Evolutionary conservation across 2,329 filamentous ascomycete species (phyloP).

Genomic region (Verticillium albo-atrum): DNA sequence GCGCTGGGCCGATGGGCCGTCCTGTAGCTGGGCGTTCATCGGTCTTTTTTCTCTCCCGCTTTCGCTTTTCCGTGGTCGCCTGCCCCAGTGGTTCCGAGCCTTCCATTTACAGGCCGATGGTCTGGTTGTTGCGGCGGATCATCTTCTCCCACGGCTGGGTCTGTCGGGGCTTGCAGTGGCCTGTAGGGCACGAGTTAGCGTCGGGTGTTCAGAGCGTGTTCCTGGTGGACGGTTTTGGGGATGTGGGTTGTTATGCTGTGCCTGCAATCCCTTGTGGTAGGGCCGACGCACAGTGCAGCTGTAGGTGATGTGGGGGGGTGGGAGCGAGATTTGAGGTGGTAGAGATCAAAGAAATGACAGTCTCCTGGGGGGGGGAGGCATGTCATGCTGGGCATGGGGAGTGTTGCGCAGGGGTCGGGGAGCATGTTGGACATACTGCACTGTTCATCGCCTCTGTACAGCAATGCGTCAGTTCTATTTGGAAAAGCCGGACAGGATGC

Average conservation of each 20-base stretch:
- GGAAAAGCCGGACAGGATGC: background rate
- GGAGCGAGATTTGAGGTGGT: background rate
- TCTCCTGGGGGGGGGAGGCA: too few species aligned
- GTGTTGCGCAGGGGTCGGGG: background rate
- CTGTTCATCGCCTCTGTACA: conserved; percentile 36
- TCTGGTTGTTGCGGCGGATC: conserved; percentile 27
- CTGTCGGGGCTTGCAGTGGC: conserved; percentile 31
- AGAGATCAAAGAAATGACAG: background rate
- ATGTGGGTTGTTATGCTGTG: background rate
- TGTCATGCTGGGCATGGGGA: background rate
- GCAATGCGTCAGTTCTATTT: conserved; percentile 16
- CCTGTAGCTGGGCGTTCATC: background rate
- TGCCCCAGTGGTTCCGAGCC: background rate
- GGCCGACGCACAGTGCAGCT: background rate
- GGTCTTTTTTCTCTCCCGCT: background rate
- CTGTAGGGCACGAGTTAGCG: conserved; percentile 11
- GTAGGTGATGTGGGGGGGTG: background rate
- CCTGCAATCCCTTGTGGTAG: background rate
- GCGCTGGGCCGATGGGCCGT: background rate
- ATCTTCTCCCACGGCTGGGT: conserved; percentile 29
- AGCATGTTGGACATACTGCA: conserved; percentile 30
- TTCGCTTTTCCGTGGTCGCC: background rate
- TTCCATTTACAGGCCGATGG: conserved; percentile 7
- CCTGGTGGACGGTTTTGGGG: background rate
- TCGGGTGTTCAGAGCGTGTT: background rate